These are phyloP conservation scores for Balansia obtecta DNA, from an alignment of 2,329 filamentous ascomycete species.

Conservation along the genomic window DNA sequence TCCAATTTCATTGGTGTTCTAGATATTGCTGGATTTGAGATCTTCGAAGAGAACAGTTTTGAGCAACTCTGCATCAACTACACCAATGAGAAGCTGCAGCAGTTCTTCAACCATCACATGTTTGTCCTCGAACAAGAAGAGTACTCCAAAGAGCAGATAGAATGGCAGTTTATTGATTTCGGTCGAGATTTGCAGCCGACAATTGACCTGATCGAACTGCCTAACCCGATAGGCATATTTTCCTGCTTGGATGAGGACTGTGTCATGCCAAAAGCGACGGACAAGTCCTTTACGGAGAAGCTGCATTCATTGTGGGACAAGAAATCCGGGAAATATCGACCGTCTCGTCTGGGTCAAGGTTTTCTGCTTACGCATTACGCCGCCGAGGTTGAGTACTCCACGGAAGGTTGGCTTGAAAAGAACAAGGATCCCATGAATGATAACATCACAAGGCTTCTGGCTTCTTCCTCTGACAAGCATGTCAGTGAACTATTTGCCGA, in stretches of 20 bases:
- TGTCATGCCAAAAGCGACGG: conserved; percentile 97
- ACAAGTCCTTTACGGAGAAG: conserved; percentile 95
- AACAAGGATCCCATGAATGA: conserved; percentile 98
- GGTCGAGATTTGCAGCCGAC: conserved; percentile 93
- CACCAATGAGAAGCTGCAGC: conserved; percentile 96
- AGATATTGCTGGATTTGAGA: conserved; percentile 98
- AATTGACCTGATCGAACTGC: conserved; percentile 89
- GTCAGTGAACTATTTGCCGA: conserved; percentile 77
- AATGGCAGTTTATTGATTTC: conserved; percentile 99
- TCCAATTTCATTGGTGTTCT: conserved; percentile 94
- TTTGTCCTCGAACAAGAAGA: conserved; percentile 98
- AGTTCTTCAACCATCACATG: conserved; percentile 99
- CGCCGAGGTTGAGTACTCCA: conserved; percentile 94
- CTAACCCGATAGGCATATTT: conserved; percentile 97
- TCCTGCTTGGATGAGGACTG: conserved; percentile 96
- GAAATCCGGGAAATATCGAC: conserved; percentile 85
- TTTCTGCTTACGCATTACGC: conserved; percentile 97
- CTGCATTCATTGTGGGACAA: conserved; percentile 94
- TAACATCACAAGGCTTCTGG: conserved; percentile 82
- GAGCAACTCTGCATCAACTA: conserved; percentile 99
- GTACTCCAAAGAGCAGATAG: conserved; percentile 92
- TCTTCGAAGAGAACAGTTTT: conserved; percentile 97
- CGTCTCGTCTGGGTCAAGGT: conserved; percentile 76
- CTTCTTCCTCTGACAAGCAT: conserved; percentile 70
- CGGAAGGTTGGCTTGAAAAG: conserved; percentile 91